A percentile compares a stretch with the other conserved stretches of the same genome.
phyloP scores from a whole-genome alignment of 495 filamentous ascomycete genomes.

The Penicillium dipodomyicola region DNA sequence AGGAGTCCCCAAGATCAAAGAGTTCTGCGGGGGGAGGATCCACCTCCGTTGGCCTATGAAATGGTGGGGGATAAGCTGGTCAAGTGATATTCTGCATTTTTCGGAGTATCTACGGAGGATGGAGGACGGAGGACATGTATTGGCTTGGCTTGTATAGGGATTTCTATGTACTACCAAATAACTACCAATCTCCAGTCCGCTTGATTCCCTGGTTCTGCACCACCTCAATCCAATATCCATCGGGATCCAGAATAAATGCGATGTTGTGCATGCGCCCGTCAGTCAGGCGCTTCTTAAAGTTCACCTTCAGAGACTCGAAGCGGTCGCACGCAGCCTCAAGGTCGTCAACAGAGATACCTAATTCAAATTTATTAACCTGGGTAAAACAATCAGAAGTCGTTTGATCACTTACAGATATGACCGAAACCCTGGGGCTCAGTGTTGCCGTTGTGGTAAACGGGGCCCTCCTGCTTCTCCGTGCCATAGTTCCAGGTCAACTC shows the following conservation, averaged over 20 bases:
- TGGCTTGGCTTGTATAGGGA: not conserved
- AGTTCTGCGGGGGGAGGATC: conserved; percentile 20
- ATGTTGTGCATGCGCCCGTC: conserved; percentile 92
- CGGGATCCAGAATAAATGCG: conserved; percentile 91
- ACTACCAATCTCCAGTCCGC: conserved; percentile 46
- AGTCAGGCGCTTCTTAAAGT: conserved; percentile 92
- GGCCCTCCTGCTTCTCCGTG: conserved; percentile 81
- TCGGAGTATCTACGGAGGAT: not conserved
- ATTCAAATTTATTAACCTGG: conserved; percentile 48
- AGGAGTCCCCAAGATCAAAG: conserved; percentile 2
- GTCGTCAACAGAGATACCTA: conserved; percentile 84
- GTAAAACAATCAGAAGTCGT: conserved; percentile 73
- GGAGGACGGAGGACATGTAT: not conserved
- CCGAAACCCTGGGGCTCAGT: conserved; percentile 89
- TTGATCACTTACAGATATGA: conserved; percentile 69
- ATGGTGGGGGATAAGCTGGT: conserved; percentile 16
- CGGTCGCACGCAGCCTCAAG: conserved; percentile 79
- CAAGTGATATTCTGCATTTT: conserved; percentile 6
- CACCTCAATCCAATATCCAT: conserved; percentile 90
- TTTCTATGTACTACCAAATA: not conserved
- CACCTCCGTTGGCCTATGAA: conserved; percentile 23
- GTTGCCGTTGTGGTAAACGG: conserved; percentile 92
- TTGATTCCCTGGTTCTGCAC: conserved; percentile 66
- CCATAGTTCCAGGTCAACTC: conserved; percentile 98
- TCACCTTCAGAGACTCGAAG: conserved; percentile 76